phyloP scores from a whole-genome alignment of 257 asterid species.

The Solanum chaucha region DNA sequence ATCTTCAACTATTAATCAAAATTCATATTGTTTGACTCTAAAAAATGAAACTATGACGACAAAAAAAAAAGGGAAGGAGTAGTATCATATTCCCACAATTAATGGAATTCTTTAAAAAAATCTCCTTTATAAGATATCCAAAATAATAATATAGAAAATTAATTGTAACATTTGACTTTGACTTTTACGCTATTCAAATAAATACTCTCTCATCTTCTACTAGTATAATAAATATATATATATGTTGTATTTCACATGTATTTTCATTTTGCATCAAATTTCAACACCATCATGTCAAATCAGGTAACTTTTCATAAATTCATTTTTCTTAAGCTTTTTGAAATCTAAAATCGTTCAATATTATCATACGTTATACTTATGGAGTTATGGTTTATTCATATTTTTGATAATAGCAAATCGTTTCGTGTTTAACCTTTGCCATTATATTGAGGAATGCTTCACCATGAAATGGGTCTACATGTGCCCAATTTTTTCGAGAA shows the following conservation, averaged over 20 bases:
- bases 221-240: no score
- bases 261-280: background rate
- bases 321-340: background rate
- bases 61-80: no score
- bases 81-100: no score
- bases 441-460: background rate
- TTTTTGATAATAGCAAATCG: fast-evolving
- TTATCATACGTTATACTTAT: background rate
- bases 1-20: no score
- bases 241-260: background rate
- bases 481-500: background rate
- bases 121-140: background rate
- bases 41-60: no score
- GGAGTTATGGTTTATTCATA: background rate
- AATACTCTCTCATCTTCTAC: background rate
- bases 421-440: background rate
- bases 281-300: background rate
- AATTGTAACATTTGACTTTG: background rate
- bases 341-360: no score
- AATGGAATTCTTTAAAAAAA: no score
- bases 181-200: background rate
- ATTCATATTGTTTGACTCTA: background rate
- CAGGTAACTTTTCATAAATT: background rate
- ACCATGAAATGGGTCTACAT: background rate
- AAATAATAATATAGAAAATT: background rate